Conservation (phyloP, 1,139 yeast genomes). For the Kodamaea ohmeri region DNA sequence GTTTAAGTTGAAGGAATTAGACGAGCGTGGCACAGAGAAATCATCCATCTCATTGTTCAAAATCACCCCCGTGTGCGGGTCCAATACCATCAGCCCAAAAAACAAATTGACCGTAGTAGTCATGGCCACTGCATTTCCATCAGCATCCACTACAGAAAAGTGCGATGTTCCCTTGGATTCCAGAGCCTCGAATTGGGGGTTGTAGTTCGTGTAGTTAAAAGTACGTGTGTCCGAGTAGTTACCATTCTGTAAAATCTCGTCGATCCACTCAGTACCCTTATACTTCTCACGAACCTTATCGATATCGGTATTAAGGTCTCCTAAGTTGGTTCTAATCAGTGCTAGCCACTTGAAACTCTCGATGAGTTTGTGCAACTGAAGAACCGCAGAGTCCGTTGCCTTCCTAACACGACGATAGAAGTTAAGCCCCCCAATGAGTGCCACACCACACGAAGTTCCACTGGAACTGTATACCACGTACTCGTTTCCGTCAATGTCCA, state of each 20-base stretch:
- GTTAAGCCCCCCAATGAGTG: slow-evolving; percentile 71
- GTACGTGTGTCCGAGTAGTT: slow-evolving; percentile 54
- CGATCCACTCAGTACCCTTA: slow-evolving; percentile 52
- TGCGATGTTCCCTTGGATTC: slow-evolving; percentile 90
- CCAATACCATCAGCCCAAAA: slow-evolving; percentile 83
- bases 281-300: slow-evolving; percentile 30
- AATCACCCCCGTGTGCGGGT: slow-evolving; percentile 75
- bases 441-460: slow-evolving; percentile 84
- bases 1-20: slow-evolving; percentile 74
- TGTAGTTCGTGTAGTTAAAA: slow-evolving; percentile 65
- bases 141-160: slow-evolving; percentile 68
- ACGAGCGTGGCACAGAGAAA: slow-evolving; percentile 68
- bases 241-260: slow-evolving; percentile 43
- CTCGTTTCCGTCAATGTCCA: slow-evolving; percentile 37
- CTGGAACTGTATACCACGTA: slow-evolving; percentile 61
- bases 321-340: slow-evolving; percentile 76
- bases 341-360: slow-evolving; percentile 96
- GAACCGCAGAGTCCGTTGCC: slow-evolving; percentile 35
- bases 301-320: slow-evolving; percentile 48
- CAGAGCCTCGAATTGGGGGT: slow-evolving; percentile 70
- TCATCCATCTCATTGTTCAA: slow-evolving; percentile 95
- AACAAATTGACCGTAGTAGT: slow-evolving; percentile 87
- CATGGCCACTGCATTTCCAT: slow-evolving; percentile 74
- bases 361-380: slow-evolving; percentile 64
- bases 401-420: slow-evolving; percentile 33